phyloP scores from a whole-genome alignment of 805 yeast genomes.

The Lipomyces lipofer region DNA sequence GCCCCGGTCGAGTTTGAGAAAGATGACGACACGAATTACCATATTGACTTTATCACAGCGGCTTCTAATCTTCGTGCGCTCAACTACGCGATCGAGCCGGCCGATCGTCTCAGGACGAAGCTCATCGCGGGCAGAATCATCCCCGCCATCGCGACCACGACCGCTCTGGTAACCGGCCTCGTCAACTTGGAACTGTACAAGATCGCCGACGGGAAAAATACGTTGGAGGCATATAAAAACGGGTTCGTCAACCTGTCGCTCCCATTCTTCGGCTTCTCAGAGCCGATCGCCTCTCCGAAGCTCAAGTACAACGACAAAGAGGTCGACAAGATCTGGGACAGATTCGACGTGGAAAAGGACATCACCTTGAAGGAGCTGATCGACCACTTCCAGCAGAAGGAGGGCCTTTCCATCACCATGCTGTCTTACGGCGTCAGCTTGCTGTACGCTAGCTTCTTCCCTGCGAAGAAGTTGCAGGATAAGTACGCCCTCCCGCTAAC shows the following conservation, averaged over 20 bases:
- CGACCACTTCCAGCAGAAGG: slow-evolving; percentile 72
- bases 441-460: slow-evolving; percentile 89
- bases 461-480: slow-evolving; percentile 84
- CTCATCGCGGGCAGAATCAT: slow-evolving; percentile 97
- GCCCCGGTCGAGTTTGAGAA: slow-evolving; percentile 94
- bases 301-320: slow-evolving; percentile 75
- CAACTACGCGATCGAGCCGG: slow-evolving; percentile 55
- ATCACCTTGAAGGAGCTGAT: slow-evolving; percentile 72
- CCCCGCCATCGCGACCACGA: slow-evolving; percentile 98
- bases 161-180: slow-evolving; percentile 95
- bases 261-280: slow-evolving; percentile 96
- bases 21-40: slow-evolving; percentile 96
- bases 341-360: slow-evolving; percentile 70
- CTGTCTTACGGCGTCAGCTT: slow-evolving; percentile 86
- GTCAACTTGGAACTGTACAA: slow-evolving; percentile 90
- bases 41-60: slow-evolving; percentile 92
- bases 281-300: slow-evolving; percentile 85
- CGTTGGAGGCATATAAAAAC: slow-evolving; percentile 82
- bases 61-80: slow-evolving; percentile 95
- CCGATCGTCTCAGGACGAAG: slow-evolving; percentile 87
- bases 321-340: slow-evolving; percentile 92
- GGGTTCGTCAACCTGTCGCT: slow-evolving; percentile 90
- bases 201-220: slow-evolving; percentile 70
- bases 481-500: slow-evolving; percentile 68
- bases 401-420: slow-evolving; percentile 88